Base-by-base conservation (phyloP, 2,329 filamentous ascomycete genomes). In the Neurospora crassa region DNA sequence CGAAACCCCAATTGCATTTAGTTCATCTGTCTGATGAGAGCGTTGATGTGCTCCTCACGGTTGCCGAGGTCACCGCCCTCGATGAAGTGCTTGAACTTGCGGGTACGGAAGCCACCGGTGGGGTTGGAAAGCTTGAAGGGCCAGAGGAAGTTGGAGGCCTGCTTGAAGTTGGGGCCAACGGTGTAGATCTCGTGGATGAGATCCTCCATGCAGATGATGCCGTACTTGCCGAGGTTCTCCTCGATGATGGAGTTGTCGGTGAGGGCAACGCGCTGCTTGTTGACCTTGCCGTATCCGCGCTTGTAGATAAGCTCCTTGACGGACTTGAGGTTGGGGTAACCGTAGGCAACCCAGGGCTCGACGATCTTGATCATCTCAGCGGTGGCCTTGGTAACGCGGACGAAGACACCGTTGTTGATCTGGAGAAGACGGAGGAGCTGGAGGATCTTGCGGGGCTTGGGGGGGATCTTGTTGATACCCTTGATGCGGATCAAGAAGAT, bases 381-480 rank as follows among this genome's bases (percentile, higher is more conserved):
- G 80, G 95, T 98, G 77, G 96, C 96, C 92, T 98, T 99, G 87
- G 94, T 98, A 82, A 97, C 88, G 82, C 90, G 91, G 86, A 99
- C 88, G 87, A 99, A 99, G 85, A 97, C 93, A 85, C 95, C 96
- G 85, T 97, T 98, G 93, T 99, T 99, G 92, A 99, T 99, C 89
- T 99, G 96, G 81, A 99, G 91, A 77, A 99, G 93, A 89, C 96
- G 95, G 83, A 99, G 94, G 74, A 99, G 93, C 88, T 99, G 96
- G 80, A 99, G 91, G 82, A 97, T 98, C 91, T 99, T 99, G 89
- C 96, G 94, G 85, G 96, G 96, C 92, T 99, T 98, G 80, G 96
- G 96, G 83, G 96, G 91, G 81, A 99, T 98, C 92, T 99, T 99
- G 93, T 98, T 98, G 94, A 99, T 98, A 97, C 95, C 96, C 93